phyloP scores from a whole-genome alignment of 78 protist genomes.

The Goniomonas avonlea region DNA sequence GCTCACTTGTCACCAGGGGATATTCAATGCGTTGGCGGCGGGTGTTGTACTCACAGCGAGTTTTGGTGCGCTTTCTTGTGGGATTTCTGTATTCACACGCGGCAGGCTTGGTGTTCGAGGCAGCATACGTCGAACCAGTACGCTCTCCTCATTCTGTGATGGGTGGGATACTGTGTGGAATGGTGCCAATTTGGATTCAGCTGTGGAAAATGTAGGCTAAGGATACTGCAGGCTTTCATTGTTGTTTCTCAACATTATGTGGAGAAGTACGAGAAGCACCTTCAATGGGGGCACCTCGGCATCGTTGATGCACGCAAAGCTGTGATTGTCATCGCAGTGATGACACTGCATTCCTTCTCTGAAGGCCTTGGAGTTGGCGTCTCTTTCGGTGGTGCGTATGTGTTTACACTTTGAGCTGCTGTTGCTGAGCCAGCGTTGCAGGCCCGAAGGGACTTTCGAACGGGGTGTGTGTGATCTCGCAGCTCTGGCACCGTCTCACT shows the following conservation, averaged over 20 bases:
- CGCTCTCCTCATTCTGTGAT: too few species aligned
- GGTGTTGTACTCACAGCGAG: background rate
- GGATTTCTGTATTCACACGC: background rate
- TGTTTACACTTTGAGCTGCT: too few species aligned
- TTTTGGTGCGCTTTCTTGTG: background rate
- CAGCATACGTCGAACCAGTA: too few species aligned
- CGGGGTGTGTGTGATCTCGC: too few species aligned
- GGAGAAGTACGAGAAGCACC: background rate
- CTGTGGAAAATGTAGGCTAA: too few species aligned
- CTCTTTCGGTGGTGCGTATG: background rate
- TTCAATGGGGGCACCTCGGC: background rate
- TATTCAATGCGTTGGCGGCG: background rate
- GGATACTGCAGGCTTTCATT: too few species aligned
- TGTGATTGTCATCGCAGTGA: background rate
- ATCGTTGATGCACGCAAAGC: background rate
- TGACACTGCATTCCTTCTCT: conserved; percentile 8
- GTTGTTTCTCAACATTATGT: background rate
- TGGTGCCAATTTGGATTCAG: too few species aligned
- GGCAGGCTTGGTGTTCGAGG: background rate
- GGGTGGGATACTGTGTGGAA: background rate
- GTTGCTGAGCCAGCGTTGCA: too few species aligned
- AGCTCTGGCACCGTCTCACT: too few species aligned
- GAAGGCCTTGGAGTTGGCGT: conserved; percentile 9
- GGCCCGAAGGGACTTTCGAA: too few species aligned
- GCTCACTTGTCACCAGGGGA: too few species aligned